Conservation (phyloP, 2,329 filamentous ascomycete species). For the Trichoderma sp. region DNA sequence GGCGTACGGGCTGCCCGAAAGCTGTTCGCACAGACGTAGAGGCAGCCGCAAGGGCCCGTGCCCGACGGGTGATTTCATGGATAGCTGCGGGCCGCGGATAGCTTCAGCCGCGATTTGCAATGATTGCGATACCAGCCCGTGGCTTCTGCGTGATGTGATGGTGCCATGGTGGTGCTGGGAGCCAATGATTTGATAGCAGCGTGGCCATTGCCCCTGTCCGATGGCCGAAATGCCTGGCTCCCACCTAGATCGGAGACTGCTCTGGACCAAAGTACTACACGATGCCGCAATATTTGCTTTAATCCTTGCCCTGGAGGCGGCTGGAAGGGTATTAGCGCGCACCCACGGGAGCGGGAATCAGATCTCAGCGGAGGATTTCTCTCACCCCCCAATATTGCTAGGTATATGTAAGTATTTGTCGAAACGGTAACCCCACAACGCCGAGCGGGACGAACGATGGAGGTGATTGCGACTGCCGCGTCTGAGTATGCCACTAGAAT, state of each 20-base stretch:
- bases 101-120: not conserved
- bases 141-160: not conserved
- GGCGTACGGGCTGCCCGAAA: not conserved
- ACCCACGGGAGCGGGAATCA: not conserved
- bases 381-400: not conserved
- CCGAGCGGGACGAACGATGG: not conserved
- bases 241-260: not conserved
- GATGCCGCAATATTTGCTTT: not conserved
- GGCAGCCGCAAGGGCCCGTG: not conserved
- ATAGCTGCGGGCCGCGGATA: not conserved
- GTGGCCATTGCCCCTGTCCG: not conserved
- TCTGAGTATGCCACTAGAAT: not conserved
- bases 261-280: not conserved
- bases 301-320: not conserved
- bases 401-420: not conserved
- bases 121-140: not conserved
- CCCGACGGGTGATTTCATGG: not conserved
- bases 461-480: not conserved
- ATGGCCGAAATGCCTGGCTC: not conserved
- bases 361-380: slow-evolving; percentile 3
- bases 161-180: not conserved
- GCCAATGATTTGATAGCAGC: not conserved
- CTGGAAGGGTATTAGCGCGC: not conserved
- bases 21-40: not conserved
- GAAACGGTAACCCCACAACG: not conserved